Evolutionary conservation across 208 protist species (phyloP), one percentile per base, ranked within the genome.

Genomic region (Novymonas esmeraldas): DNA sequence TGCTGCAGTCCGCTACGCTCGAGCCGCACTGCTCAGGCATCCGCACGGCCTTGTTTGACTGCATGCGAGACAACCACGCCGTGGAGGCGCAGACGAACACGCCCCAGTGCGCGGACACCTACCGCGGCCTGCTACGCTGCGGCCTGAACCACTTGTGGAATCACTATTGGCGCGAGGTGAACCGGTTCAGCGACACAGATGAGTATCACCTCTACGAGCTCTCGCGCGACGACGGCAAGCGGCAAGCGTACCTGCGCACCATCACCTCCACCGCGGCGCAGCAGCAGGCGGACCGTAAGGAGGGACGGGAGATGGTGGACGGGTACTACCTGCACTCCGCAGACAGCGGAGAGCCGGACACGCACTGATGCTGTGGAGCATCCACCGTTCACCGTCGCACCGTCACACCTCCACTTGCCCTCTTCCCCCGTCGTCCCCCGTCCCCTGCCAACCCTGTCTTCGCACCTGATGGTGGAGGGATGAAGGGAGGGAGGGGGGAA

Each of bases 121-220:
- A 93, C 71, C 73, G 70, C n/a, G 24, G 48, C 9, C 45, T 91
- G 64, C 56, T 95, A 34, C 82, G 87, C n/a, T 95, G 90, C 65
- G 90, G 90, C 51, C 66, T 95, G 41, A 93, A 95, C 56, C 84
- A 93, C 52, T 34, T 90, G 64, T 95, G 84, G 83, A 87, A 95
- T 61, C 73, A 81, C 18, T 95, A 95, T 68, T 95, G 90, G 87
- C 78, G 87, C 55, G 74, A 81, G 24, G 57, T 95, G 13, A 89
- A 82, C 1, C 70, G 84, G 38, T 87, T 95, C 65, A 79, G 84
- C 39, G 87, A 92, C 60, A 72, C 76, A 6, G 90, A 95, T 24
- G 82, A 93, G 52, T 90, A 79, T 52, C 80, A 92, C 44, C 67
- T 92, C 18, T 95, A 90, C 57, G 83, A 92, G 61, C 76, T 92